Evolutionary conservation across 2,329 filamentous ascomycete species (phyloP).

Genomic region (Xylariales sp.): DNA sequence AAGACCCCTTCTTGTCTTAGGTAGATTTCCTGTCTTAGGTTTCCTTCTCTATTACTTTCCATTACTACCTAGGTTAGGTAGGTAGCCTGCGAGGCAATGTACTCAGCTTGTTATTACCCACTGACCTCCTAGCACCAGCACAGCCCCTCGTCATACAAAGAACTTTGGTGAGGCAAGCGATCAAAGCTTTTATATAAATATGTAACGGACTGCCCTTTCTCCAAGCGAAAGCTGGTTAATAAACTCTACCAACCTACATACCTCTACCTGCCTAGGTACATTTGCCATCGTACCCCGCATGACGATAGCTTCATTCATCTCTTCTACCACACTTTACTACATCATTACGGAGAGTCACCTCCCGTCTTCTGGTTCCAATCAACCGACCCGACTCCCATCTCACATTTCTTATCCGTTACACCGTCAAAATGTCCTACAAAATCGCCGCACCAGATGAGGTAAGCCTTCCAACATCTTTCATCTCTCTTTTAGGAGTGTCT

Average conservation of each 20-base stretch:
- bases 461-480: background rate
- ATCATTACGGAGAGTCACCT: too few relatives aligned
- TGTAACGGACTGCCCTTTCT: background rate
- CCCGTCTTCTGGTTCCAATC: too few relatives aligned
- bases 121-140: constrained; percentile 3
- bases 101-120: background rate
- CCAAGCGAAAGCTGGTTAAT: background rate
- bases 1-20: constrained; percentile 4
- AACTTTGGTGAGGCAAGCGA: background rate
- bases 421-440: constrained; percentile 39
- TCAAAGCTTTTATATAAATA: constrained; percentile 11
- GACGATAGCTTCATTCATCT: constrained; percentile 1
- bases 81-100: background rate
- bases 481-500: background rate
- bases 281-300: constrained; percentile 5
- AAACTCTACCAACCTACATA: background rate
- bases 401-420: background rate
- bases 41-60: too few relatives aligned
- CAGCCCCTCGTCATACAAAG: background rate
- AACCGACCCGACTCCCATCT: background rate
- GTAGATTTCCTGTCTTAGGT: too few relatives aligned
- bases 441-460: constrained; percentile 78
- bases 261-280: too few relatives aligned
- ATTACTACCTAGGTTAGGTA: too few relatives aligned
- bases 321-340: background rate